Evolutionary conservation across 345 rosid genomes (phyloP), one percentile per base, ranked within the genome.

Genomic region (Citrus mangshanensis): DNA sequence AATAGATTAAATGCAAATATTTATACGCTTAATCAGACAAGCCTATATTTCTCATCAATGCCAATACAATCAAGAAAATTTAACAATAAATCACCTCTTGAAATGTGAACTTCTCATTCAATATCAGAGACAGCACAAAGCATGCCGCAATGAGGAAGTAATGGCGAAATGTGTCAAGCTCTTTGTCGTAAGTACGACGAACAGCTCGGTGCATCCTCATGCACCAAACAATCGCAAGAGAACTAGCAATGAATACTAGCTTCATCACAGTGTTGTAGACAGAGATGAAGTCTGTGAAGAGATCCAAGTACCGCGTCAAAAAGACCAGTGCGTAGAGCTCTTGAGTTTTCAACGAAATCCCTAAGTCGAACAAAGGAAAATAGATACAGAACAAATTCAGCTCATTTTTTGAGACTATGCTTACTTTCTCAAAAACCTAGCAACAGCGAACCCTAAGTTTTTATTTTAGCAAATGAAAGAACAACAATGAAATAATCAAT

Each of bases 121-220:
- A 77, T 59, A 92, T 1, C 61, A 95, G 89, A 2, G 93, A 95
- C 89, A 93, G 30, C 2, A 79, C 83, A 7, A 93, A 88, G 82
- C 96, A 60, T 0, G 84, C 97, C 46, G 80, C 82, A 40, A 88
- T 70, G 54, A 95, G 88, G 71, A 87, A 84, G 55, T 86, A 82
- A 82, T 95, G 97, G 32, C 93, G 99, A 84, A 93, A 95, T 1
- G 98, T 95, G 79, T 95, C 99, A 2, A 91, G 95, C 38, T 91
- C 91, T 82, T 85, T 90, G 78, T 93, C 96, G 69, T 95, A 93
- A 25, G 98, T 85, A 10, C 88, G 93, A 70, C 82, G 80, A 77
- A 95, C 98, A 32, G 86, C 69, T 13, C 84, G 88, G 78, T 95
- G 93, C 83, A 82, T 64, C 84, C 97, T 90, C 93, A 95, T 93